These are phyloP conservation scores for Phytophthora citricola DNA, from an alignment of 352 stramenopile genomes.

Conservation along the genomic window DNA sequence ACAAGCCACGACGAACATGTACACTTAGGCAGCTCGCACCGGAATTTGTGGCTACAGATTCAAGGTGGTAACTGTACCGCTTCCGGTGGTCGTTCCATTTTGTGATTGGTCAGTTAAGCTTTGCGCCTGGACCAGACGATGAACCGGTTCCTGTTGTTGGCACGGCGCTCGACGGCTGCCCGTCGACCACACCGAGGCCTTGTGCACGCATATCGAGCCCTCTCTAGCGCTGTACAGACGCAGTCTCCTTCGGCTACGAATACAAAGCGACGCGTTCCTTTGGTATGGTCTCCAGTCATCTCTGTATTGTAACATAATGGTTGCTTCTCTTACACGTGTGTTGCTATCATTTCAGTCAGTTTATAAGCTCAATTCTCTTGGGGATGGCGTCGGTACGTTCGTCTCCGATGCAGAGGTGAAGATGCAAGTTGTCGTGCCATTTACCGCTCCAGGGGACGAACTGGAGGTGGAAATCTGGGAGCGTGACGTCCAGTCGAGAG, in stretches of 20 bases:
- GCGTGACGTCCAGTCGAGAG: conserved; percentile 43
- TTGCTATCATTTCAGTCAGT: conserved; percentile 38
- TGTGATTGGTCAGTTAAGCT: conserved; percentile 11
- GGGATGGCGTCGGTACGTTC: conserved; percentile 52
- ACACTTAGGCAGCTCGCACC: too few species aligned
- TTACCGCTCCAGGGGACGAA: conserved; percentile 59
- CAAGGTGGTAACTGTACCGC: too few species aligned
- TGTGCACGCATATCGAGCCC: neutral
- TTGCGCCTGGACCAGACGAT: conserved; percentile 7
- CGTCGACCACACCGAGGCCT: neutral
- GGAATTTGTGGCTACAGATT: too few species aligned
- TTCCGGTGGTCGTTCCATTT: neutral
- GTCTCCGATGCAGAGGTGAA: conserved; percentile 11
- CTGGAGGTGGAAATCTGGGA: conserved; percentile 60
- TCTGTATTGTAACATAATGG: neutral
- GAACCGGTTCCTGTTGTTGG: neutral
- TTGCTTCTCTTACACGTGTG: neutral
- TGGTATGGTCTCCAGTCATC: conserved; percentile 26
- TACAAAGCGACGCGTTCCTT: conserved; percentile 20
- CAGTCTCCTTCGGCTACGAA: neutral
- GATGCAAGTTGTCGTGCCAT: conserved; percentile 57
- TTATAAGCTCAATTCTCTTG: conserved; percentile 47
- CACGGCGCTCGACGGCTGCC: neutral
- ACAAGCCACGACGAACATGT: too few species aligned
- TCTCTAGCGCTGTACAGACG: neutral